A percentile compares a stretch with the other conserved stretches of the same genome.
These are phyloP conservation scores for Vanilla planifolia DNA, from an alignment of 106 monocot genomes.

Conservation along the genomic window DNA sequence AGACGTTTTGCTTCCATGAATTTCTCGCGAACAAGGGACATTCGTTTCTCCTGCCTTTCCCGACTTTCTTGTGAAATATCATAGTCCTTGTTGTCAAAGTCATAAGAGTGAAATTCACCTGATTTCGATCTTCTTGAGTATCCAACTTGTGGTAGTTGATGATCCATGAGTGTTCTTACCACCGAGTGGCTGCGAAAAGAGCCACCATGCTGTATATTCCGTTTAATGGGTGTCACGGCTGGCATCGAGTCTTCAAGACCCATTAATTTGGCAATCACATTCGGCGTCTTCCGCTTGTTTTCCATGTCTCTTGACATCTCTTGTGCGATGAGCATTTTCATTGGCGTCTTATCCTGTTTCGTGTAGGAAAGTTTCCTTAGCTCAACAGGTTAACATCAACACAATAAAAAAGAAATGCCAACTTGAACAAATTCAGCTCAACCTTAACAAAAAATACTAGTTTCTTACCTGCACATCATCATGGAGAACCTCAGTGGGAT, in stretches of 20 bases:
- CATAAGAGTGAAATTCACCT: not conserved
- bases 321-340: conserved; percentile 41
- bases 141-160: conserved; percentile 1
- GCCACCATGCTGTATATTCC: conserved; percentile 3
- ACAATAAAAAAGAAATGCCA: too few species aligned
- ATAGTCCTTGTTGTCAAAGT: conserved; percentile 5
- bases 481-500: conserved; percentile 16
- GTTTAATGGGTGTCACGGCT: not conserved
- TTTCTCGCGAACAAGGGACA: conserved; percentile 42
- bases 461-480: conserved; percentile 37
- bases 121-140: not conserved
- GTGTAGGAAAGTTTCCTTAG: conserved; percentile 31
- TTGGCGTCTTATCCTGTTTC: conserved; percentile 24
- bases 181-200: not conserved
- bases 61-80: conserved; percentile 23
- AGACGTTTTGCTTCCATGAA: conserved; percentile 47
- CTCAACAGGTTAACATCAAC: conserved; percentile 34
- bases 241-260: conserved; percentile 52
- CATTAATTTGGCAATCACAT: conserved; percentile 62
- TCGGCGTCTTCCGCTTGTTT: conserved; percentile 19
- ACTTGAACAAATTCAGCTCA: not conserved
- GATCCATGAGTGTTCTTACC: not conserved
- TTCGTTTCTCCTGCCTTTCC: conserved; percentile 22
- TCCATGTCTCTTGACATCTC: conserved; percentile 39
- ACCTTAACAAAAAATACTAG: too few species aligned